A percentile compares a stretch with the other conserved stretches of the same genome.
Conservation (phyloP, 106 monocot species). For the Phalaenopsis equestris region DNA sequence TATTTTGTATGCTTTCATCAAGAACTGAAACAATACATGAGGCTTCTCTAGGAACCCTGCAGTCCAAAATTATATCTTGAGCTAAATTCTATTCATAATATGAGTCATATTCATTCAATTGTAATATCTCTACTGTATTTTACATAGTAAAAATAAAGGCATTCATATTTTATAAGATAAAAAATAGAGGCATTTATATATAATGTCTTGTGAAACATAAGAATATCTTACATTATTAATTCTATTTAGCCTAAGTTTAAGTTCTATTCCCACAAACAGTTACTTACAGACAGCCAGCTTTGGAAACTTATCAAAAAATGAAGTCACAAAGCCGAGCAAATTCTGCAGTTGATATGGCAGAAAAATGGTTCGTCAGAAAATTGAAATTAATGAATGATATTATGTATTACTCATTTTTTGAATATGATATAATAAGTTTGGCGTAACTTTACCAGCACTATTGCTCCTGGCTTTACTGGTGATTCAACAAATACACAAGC, state of each 20-base stretch:
- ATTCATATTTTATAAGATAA: neutral
- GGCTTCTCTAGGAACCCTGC: conserved; percentile 58
- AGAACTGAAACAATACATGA: conserved; percentile 16
- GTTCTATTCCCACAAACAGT: neutral
- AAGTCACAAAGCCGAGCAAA: conserved; percentile 32
- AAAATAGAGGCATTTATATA: too few species aligned
- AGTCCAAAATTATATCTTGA: neutral
- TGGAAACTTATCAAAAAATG: conserved; percentile 49
- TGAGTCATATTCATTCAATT: too few species aligned
- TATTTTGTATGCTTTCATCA: conserved; percentile 31
- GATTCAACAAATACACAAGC: conserved; percentile 45
- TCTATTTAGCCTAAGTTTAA: neutral
- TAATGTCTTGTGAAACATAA: too few species aligned
- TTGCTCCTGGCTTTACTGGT: conserved; percentile 55
- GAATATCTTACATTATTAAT: neutral
- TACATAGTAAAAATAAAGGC: neutral
- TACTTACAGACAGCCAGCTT: conserved; percentile 40
- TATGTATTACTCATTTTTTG: neutral
- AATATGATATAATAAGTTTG: neutral
- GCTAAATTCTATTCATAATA: too few species aligned
- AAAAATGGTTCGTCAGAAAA: neutral
- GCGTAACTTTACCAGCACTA: conserved; percentile 33
- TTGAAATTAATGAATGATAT: neutral
- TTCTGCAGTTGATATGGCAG: conserved; percentile 32
- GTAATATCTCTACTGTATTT: too few species aligned